Percentiles rank a stretch among this genome's conserved stretches.
Conservation (phyloP, 2,329 filamentous ascomycete species). For the Eutypella sp. region DNA sequence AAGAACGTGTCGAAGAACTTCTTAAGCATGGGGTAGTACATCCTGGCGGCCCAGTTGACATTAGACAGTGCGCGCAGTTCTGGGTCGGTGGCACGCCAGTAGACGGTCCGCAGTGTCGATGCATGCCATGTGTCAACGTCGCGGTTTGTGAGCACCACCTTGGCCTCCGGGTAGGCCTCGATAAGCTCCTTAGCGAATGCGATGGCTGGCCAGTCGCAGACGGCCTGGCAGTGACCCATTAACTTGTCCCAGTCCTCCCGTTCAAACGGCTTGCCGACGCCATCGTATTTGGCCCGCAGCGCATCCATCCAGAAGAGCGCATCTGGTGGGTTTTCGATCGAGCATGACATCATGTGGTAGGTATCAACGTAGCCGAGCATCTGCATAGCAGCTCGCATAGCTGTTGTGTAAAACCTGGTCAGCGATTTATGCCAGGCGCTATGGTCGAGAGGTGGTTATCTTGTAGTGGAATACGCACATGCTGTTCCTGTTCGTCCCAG, state of each 20-base stretch:
- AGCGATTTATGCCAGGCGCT: neutral
- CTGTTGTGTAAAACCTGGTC: conserved; percentile 26
- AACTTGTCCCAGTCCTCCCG: conserved; percentile 66
- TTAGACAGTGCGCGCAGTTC: conserved; percentile 53
- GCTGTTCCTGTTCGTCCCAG: conserved; percentile 67
- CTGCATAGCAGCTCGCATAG: conserved; percentile 60
- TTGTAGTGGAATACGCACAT: conserved; percentile 42
- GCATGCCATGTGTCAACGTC: conserved; percentile 60
- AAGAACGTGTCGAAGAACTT: conserved; percentile 68
- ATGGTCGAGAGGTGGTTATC: neutral
- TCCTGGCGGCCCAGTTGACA: conserved; percentile 59
- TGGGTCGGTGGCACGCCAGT: conserved; percentile 61
- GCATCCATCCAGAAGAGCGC: conserved; percentile 68
- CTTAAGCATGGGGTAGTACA: conserved; percentile 66
- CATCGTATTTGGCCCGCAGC: conserved; percentile 53
- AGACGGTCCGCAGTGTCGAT: conserved; percentile 62
- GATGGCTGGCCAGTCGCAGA: conserved; percentile 65
- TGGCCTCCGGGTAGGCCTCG: conserved; percentile 66
- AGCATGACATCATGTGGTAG: conserved; percentile 70
- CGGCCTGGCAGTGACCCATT: conserved; percentile 60
- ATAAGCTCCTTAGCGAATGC: conserved; percentile 67
- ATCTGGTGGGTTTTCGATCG: conserved; percentile 63
- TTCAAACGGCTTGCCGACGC: conserved; percentile 53
- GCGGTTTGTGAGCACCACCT: conserved; percentile 63
- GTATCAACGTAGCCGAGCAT: conserved; percentile 62